Evolutionary conservation across 257 asterid genomes (phyloP).

Genomic region (Przewalskia tangutica): DNA sequence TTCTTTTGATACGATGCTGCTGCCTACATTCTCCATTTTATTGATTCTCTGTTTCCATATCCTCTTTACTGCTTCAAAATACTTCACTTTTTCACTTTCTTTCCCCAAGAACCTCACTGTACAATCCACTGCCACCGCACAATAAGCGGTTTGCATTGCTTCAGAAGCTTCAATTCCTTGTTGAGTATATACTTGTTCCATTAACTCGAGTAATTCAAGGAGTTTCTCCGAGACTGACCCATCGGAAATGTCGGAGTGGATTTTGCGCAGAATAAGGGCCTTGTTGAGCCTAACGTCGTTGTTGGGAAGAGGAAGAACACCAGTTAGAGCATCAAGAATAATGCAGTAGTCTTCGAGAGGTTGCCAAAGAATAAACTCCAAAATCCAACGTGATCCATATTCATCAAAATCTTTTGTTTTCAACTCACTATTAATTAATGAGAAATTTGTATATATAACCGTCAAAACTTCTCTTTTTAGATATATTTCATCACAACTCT

Average conservation of each 20-base stretch:
- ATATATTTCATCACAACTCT: no score
- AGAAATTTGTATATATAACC: no score
- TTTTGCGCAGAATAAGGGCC: background rate
- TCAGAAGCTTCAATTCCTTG: conserved; percentile 1
- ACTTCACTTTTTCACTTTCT: background rate
- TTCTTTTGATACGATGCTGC: conserved; percentile 11
- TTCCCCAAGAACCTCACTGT: background rate
- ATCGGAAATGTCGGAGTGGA: background rate
- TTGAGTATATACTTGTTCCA: background rate
- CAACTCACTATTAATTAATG: no score
- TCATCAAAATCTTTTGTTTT: background rate
- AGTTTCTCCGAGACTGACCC: conserved; percentile 3
- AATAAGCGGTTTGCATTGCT: background rate
- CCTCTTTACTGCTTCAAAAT: background rate
- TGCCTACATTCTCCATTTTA: background rate
- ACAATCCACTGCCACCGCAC: conserved; percentile 10
- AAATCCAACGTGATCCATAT: conserved; percentile 1
- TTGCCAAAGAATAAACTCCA: background rate
- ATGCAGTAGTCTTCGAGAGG: background rate
- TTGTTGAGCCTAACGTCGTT: background rate
- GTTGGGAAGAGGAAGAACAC: background rate
- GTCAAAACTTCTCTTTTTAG: no score
- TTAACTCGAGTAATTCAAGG: background rate
- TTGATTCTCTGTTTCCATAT: background rate
- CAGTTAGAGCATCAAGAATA: background rate